These are phyloP conservation scores for Pistacia atlantica DNA, from an alignment of 345 rosid species.

Conservation along the genomic window DNA sequence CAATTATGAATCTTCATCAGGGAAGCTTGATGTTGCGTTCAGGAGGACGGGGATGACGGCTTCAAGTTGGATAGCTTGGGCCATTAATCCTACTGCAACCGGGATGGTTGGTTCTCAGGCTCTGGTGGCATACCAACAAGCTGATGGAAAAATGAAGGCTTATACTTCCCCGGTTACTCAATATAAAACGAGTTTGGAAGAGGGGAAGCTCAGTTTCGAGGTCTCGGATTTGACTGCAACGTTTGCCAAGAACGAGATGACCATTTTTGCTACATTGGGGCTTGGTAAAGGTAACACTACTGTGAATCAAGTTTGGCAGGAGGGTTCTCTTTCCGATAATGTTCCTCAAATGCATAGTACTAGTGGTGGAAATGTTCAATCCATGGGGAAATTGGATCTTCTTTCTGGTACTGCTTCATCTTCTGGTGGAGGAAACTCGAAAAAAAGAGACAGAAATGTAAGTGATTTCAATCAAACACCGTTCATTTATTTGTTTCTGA, in stretches of 20 bases:
- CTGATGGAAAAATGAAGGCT: slow-evolving; percentile 58
- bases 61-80: slow-evolving; percentile 84
- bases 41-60: slow-evolving; percentile 58
- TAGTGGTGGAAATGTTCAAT: slow-evolving; percentile 57
- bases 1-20: slow-evolving; percentile 56
- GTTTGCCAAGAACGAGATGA: slow-evolving; percentile 57
- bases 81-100: slow-evolving; percentile 65
- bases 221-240: slow-evolving; percentile 64
- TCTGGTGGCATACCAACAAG: slow-evolving; percentile 66
- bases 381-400: slow-evolving; percentile 63
- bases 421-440: slow-evolving; percentile 43
- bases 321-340: slow-evolving; percentile 58
- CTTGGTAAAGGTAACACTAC: slow-evolving; percentile 40
- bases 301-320: slow-evolving; percentile 87
- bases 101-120: slow-evolving; percentile 89
- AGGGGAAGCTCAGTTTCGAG: slow-evolving; percentile 64
- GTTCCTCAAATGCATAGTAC: slow-evolving; percentile 45
- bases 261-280: slow-evolving; percentile 61
- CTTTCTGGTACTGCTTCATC: slow-evolving; percentile 51
- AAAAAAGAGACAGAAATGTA: slow-evolving; percentile 57
- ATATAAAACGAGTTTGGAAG: slow-evolving; percentile 51
- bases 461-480: slow-evolving; percentile 24
- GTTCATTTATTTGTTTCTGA: background rate
- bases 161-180: slow-evolving; percentile 64
- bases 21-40: slow-evolving; percentile 65